Percentiles rank a stretch among this genome's conserved stretches.
These are phyloP conservation scores for Zizania latifolia DNA, from an alignment of 176 grass and related monocot species.

Conservation along the genomic window DNA sequence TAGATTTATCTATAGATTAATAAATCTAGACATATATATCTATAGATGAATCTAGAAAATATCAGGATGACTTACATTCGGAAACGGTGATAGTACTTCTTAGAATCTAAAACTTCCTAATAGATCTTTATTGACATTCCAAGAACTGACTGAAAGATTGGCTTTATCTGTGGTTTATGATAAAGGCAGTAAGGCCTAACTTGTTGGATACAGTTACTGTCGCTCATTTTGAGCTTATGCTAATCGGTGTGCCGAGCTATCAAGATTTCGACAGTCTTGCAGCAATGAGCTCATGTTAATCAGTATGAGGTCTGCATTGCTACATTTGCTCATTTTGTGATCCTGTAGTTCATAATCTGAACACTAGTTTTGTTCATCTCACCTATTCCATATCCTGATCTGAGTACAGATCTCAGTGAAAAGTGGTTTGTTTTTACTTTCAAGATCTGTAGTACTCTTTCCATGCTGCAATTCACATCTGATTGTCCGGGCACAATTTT, in stretches of 20 bases:
- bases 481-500: background rate
- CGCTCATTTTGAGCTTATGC: background rate
- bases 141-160: background rate
- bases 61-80: too few relatives aligned
- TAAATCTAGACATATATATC: too few relatives aligned
- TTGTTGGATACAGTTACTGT: background rate
- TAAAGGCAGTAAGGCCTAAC: background rate
- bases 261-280: background rate
- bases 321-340: background rate
- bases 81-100: too few relatives aligned
- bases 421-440: background rate
- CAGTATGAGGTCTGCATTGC: background rate
- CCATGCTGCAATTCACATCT: background rate
- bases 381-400: background rate
- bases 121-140: background rate
- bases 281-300: background rate
- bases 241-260: background rate
- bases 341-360: background rate
- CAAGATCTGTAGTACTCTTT: background rate
- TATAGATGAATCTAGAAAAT: too few relatives aligned
- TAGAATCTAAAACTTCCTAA: too few relatives aligned
- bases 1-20: too few relatives aligned
- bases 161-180: background rate
- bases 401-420: background rate
- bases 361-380: background rate